Percentiles rank a stretch among this genome's conserved stretches.
Conservation (phyloP, 208 protist species). For the Angomonas ambiguus region DNA sequence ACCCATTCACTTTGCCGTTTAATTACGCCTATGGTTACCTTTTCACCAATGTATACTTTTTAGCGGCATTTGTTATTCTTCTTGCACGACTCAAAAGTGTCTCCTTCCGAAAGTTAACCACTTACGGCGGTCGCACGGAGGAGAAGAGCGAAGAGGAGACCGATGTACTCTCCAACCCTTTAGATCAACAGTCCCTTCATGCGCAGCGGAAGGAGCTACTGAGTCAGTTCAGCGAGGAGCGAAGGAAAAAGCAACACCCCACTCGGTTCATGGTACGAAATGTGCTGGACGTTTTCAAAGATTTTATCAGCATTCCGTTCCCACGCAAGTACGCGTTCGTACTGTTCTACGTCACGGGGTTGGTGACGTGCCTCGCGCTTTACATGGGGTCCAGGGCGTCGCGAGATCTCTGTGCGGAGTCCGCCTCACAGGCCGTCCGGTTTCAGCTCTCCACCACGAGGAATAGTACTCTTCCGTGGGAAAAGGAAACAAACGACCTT, state of each 20-base stretch:
- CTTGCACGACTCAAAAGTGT: not conserved
- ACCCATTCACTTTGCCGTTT: not conserved
- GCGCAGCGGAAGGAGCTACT: not conserved
- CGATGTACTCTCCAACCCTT: not conserved
- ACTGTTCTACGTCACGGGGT: not conserved
- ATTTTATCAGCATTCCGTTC: not conserved
- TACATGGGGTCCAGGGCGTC: not conserved
- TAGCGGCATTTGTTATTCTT: not conserved
- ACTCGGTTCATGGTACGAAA: not conserved
- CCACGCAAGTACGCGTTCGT: conserved; percentile 4
- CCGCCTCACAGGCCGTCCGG: not conserved
- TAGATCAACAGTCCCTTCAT: not conserved
- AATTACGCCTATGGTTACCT: not conserved
- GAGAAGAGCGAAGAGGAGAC: not conserved
- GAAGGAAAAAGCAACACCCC: not conserved
- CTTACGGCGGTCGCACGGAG: not conserved
- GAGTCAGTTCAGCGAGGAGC: not conserved
- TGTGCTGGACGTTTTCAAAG: not conserved
- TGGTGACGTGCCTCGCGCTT: not conserved
- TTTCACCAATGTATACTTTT: not conserved
- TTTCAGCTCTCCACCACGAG: not conserved
- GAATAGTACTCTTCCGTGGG: not conserved
- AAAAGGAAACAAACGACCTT: not conserved
- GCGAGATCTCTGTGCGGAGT: not conserved
- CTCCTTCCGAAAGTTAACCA: not conserved